Conservation (phyloP, 2,329 filamentous ascomycete genomes). For the Madurella fahalii region DNA sequence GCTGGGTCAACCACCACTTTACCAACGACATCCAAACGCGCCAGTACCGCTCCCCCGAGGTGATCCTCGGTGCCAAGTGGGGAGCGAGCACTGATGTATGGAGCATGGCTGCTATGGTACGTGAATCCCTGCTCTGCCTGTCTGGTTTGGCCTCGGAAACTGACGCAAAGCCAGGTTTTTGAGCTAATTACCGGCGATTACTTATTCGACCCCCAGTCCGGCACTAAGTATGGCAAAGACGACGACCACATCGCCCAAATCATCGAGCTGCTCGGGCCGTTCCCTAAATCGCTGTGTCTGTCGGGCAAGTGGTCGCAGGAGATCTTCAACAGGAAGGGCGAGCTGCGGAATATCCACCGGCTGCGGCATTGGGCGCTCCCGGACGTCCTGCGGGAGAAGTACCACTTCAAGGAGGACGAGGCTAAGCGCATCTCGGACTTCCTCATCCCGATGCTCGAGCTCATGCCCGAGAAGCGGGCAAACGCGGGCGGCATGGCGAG, state of each 20-base stretch:
- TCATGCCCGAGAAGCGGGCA: slow-evolving; percentile 81
- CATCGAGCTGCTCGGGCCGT: slow-evolving; percentile 90
- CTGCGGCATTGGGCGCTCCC: slow-evolving; percentile 93
- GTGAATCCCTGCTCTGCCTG: slow-evolving; percentile 25
- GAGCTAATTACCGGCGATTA: slow-evolving; percentile 98
- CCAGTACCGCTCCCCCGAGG: slow-evolving; percentile 95
- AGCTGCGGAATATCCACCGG: slow-evolving; percentile 94
- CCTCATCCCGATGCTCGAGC: slow-evolving; percentile 83
- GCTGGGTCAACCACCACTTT: slow-evolving; percentile 98
- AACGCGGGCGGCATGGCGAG: slow-evolving; percentile 95
- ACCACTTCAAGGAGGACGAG: slow-evolving; percentile 85
- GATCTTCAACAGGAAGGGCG: slow-evolving; percentile 97
- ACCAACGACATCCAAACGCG: slow-evolving; percentile 98
- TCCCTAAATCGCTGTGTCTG: slow-evolving; percentile 87
- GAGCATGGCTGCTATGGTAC: slow-evolving; percentile 99
- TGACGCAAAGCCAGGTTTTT: slow-evolving; percentile 63
- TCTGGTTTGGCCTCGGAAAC: slow-evolving; percentile 4
- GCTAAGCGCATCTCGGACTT: slow-evolving; percentile 75
- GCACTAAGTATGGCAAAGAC: slow-evolving; percentile 98
- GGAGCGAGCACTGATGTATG: slow-evolving; percentile 98
- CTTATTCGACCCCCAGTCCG: slow-evolving; percentile 95
- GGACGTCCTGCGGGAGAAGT: slow-evolving; percentile 92
- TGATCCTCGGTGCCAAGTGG: slow-evolving; percentile 96
- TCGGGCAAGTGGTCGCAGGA: slow-evolving; percentile 97
- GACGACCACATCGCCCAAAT: slow-evolving; percentile 99